These are phyloP conservation scores for Eutypa lata DNA, from an alignment of 2,329 filamentous ascomycete species.

Conservation along the genomic window DNA sequence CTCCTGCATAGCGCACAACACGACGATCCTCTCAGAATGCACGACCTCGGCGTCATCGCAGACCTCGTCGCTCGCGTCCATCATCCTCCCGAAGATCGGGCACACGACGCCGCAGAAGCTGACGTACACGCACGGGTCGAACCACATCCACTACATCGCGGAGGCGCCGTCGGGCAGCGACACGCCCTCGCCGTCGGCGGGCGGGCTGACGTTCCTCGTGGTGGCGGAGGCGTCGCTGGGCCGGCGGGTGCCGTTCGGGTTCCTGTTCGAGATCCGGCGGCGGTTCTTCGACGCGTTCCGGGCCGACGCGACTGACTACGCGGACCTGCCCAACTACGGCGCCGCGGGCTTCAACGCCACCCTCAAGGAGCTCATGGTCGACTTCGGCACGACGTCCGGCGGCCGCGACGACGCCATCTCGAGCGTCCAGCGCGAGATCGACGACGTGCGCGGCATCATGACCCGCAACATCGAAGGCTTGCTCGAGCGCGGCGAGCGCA, in stretches of 20 bases:
- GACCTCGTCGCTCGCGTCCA: conserved; percentile 81
- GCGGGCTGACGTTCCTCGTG: conserved; percentile 87
- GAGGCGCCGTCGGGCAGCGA: conserved; percentile 77
- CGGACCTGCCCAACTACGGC: conserved; percentile 81
- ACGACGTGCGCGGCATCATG: conserved; percentile 90
- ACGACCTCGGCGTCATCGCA: conserved; percentile 80
- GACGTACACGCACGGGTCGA: conserved; percentile 86
- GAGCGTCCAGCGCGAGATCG: conserved; percentile 85
- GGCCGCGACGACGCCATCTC: conserved; percentile 77
- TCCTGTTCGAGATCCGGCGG: conserved; percentile 84
- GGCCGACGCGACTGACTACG: conserved; percentile 66
- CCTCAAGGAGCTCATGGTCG: conserved; percentile 74
- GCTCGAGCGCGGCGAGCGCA: conserved; percentile 85
- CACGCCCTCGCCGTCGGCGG: conserved; percentile 69
- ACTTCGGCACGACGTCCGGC: conserved; percentile 75
- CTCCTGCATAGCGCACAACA: conserved; percentile 90
- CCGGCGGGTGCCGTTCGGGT: conserved; percentile 88
- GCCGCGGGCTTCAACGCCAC: conserved; percentile 82
- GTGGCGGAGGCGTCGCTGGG: conserved; percentile 79
- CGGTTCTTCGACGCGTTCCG: conserved; percentile 75
- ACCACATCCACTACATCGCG: conserved; percentile 95
- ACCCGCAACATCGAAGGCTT: conserved; percentile 91
- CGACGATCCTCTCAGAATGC: conserved; percentile 90
- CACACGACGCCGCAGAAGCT: conserved; percentile 80
- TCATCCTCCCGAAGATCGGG: conserved; percentile 92